Evolutionary conservation across 1,284 basidiomycete species (phyloP).

Genomic region (Vanrija humicola): DNA sequence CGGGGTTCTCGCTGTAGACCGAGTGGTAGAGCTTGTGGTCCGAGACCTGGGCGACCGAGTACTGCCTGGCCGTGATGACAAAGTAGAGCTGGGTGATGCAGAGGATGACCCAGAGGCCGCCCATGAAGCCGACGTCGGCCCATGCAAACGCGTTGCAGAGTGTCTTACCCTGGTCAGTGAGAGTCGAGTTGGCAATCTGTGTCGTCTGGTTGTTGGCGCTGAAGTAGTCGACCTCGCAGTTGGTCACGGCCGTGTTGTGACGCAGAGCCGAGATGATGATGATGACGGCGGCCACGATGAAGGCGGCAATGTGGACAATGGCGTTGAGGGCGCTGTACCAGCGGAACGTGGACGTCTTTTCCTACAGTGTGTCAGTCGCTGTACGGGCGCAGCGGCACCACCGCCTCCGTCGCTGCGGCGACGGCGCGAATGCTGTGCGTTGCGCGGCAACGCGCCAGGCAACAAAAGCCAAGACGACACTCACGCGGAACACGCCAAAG

Average conservation of each 20-base stretch:
- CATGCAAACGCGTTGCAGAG: slow-evolving; percentile 83
- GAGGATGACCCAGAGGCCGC: slow-evolving; percentile 72
- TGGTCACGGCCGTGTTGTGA: slow-evolving; percentile 64
- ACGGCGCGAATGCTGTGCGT: neutral
- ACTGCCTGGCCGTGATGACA: slow-evolving; percentile 61
- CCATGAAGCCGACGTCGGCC: slow-evolving; percentile 89
- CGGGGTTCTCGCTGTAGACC: slow-evolving; percentile 56
- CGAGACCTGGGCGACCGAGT: slow-evolving; percentile 65
- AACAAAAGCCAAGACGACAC: slow-evolving; percentile 23
- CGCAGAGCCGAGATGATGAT: slow-evolving; percentile 69
- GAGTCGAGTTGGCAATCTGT: slow-evolving; percentile 21
- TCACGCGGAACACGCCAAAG: slow-evolving; percentile 69
- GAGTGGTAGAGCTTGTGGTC: slow-evolving; percentile 78
- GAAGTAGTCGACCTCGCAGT: slow-evolving; percentile 55
- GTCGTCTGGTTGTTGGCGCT: slow-evolving; percentile 39
- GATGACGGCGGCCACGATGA: slow-evolving; percentile 74
- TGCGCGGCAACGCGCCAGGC: no score
- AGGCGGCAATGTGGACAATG: slow-evolving; percentile 58
- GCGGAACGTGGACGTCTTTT: slow-evolving; percentile 69
- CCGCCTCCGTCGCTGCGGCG: neutral
- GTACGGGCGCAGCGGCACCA: neutral
- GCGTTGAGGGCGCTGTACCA: slow-evolving; percentile 69
- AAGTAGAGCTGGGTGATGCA: slow-evolving; percentile 65
- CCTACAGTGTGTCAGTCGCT: slow-evolving; percentile 52
- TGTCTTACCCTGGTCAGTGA: slow-evolving; percentile 56